Evolutionary conservation across 345 rosid genomes (phyloP).

Genomic region (Pelargonium nanum): DNA sequence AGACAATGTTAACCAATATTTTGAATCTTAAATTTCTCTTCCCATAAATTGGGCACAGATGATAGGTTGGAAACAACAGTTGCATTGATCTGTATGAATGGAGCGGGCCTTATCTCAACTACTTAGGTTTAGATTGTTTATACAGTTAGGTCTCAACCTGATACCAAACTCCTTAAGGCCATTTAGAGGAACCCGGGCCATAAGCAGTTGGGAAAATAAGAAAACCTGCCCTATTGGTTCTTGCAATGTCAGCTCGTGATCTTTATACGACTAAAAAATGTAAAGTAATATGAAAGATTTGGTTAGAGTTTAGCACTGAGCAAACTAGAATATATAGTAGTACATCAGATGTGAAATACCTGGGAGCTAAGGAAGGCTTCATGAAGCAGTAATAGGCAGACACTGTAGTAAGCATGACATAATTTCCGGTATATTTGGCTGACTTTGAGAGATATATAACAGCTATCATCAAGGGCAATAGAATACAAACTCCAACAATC

Average conservation of each 20-base stretch:
- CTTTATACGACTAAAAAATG: background rate
- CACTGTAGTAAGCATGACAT: constrained; percentile 93
- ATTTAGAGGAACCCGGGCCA: background rate
- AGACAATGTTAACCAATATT: background rate
- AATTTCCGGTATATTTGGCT: constrained; percentile 91
- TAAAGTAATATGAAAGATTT: no score
- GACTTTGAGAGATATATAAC: constrained; percentile 92
- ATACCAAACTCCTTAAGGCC: background rate
- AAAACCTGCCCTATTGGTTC: background rate
- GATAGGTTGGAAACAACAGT: background rate
- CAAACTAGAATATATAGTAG: background rate
- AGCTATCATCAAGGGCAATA: constrained; percentile 88
- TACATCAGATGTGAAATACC: constrained; percentile 28
- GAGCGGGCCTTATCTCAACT: background rate
- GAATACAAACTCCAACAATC: constrained; percentile 97
- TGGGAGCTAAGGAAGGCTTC: constrained; percentile 98
- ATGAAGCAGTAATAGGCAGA: constrained; percentile 76
- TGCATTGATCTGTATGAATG: background rate
- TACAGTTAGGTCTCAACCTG: no score
- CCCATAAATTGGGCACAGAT: background rate
- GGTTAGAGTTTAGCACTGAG: background rate
- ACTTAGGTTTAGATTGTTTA: background rate
- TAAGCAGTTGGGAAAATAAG: background rate
- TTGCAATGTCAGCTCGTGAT: background rate
- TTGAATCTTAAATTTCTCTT: background rate